Evolutionary conservation across 1,139 yeast genomes (phyloP).

Genomic region (Taiozyma onychis): DNA sequence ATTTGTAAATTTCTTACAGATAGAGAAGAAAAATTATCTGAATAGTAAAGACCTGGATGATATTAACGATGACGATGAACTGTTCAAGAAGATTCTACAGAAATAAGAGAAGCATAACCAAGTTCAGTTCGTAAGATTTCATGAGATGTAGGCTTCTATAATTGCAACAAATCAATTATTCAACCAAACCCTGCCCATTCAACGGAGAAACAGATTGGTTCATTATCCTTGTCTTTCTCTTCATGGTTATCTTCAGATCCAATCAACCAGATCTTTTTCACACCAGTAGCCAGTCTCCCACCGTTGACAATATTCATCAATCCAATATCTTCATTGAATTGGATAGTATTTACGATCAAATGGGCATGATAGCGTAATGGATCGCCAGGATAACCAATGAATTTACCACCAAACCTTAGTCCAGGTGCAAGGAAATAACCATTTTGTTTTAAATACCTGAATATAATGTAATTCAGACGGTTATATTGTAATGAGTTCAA

Average conservation of each 20-base stretch:
- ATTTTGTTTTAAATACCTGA: constrained; percentile 36
- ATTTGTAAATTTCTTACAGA: constrained; percentile 34
- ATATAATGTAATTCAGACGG: constrained; percentile 26
- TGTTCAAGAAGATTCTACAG: constrained; percentile 13
- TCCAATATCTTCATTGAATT: constrained; percentile 44
- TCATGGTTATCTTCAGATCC: constrained; percentile 35
- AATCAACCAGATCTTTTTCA: constrained; percentile 78
- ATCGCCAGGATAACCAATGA: constrained; percentile 91
- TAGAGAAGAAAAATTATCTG: constrained; percentile 32
- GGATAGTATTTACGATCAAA: constrained; percentile 54
- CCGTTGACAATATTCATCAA: constrained; percentile 63
- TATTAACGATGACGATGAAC: constrained; percentile 9
- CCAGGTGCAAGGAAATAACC: constrained; percentile 75
- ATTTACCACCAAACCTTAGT: constrained; percentile 83
- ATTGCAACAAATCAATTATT: not conserved
- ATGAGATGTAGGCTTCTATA: not conserved
- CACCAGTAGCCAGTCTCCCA: constrained; percentile 89
- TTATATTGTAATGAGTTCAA: constrained; percentile 1
- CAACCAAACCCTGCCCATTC: constrained; percentile 85
- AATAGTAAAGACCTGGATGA: constrained; percentile 22
- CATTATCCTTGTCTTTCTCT: constrained; percentile 13
- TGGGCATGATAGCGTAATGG: constrained; percentile 90
- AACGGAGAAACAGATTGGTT: constrained; percentile 46
- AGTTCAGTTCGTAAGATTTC: not conserved
- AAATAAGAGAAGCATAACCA: not conserved